Evolutionary conservation across 2,329 filamentous ascomycete genomes (phyloP).

Genomic region (Hymenotorrendiella dingleyae): DNA sequence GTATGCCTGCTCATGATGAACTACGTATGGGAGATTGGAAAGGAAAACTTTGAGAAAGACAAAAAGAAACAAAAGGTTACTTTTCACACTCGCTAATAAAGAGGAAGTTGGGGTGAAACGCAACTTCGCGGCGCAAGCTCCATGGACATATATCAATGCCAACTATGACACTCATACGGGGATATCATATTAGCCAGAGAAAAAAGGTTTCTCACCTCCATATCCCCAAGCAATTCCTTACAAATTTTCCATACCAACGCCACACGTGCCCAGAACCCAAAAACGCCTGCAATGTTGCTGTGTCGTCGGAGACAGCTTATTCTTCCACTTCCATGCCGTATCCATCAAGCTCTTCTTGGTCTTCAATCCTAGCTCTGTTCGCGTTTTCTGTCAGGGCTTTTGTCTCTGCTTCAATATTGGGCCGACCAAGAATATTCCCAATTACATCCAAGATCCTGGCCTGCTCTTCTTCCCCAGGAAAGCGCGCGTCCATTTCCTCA

Average conservation of each 20-base stretch:
- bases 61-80: no score
- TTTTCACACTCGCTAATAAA: no score
- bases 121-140: no score
- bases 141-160: no score
- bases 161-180: no score
- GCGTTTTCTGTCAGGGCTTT: conserved; percentile 25
- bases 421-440: conserved; percentile 47
- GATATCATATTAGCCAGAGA: no score
- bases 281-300: background rate
- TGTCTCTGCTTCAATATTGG: conserved; percentile 25
- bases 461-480: conserved; percentile 50
- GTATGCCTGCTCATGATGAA: no score
- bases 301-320: background rate
- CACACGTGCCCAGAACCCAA: background rate
- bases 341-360: conserved; percentile 5
- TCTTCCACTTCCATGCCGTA: conserved; percentile 17
- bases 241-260: background rate
- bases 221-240: no score
- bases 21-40: no score
- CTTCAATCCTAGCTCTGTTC: conserved; percentile 17
- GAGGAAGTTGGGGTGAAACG: no score
- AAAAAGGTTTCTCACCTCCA: no score
- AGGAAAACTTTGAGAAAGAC: no score
- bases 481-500: conserved; percentile 58
- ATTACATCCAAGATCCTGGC: conserved; percentile 51